phyloP scores from a whole-genome alignment of 2,329 filamentous ascomycete genomes.

The Diaporthe citri region DNA sequence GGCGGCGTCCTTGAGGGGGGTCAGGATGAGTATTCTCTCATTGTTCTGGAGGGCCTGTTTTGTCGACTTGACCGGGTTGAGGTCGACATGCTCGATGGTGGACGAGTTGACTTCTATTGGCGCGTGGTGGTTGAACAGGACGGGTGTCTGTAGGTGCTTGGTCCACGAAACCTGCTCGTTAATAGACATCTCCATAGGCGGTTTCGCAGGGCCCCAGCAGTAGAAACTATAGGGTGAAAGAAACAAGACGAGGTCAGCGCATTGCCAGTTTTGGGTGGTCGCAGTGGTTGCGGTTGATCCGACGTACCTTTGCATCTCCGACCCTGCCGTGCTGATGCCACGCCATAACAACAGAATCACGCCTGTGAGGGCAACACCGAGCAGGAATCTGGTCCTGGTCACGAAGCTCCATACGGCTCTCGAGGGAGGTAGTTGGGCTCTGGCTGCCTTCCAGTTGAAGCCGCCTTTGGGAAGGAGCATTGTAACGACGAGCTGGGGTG shows the following conservation, averaged over 20 bases:
- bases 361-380: slow-evolving; percentile 78
- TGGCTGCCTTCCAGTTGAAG: slow-evolving; percentile 92
- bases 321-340: slow-evolving; percentile 82
- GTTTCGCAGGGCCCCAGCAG: slow-evolving; percentile 94
- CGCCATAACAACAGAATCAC: slow-evolving; percentile 88
- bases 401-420: slow-evolving; percentile 78
- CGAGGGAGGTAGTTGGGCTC: slow-evolving; percentile 81
- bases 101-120: slow-evolving; percentile 86
- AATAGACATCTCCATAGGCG: slow-evolving; percentile 94
- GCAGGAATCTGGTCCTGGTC: slow-evolving; percentile 82
- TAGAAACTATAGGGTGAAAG: slow-evolving; percentile 77
- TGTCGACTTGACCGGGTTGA: slow-evolving; percentile 88
- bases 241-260: slow-evolving; percentile 18
- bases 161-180: slow-evolving; percentile 95
- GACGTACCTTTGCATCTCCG: slow-evolving; percentile 89
- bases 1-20: slow-evolving; percentile 91
- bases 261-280: slow-evolving; percentile 6
- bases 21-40: slow-evolving; percentile 91
- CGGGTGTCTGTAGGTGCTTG: slow-evolving; percentile 88
- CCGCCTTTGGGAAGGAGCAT: slow-evolving; percentile 95
- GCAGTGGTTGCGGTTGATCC: slow-evolving; percentile 1
- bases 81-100: slow-evolving; percentile 82
- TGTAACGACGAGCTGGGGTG: slow-evolving; percentile 54
- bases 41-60: slow-evolving; percentile 82
- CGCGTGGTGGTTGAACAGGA: slow-evolving; percentile 95